A percentile compares a stretch with the other conserved stretches of the same genome.
These are phyloP conservation scores for Xylaria castorea DNA, from an alignment of 495 filamentous ascomycete species.

Conservation along the genomic window DNA sequence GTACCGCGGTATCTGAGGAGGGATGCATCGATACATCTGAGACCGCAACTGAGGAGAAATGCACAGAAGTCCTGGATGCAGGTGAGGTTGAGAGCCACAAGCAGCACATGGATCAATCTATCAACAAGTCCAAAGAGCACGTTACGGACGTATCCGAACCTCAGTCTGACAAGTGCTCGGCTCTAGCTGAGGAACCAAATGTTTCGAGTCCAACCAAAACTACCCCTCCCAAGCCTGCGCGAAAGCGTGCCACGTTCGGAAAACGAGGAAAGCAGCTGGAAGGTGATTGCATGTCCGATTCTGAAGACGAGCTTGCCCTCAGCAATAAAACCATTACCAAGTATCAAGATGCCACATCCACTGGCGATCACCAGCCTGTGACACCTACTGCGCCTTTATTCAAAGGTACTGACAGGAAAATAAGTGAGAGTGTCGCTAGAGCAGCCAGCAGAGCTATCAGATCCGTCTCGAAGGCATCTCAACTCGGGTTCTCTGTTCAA, in stretches of 20 bases:
- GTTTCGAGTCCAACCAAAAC: slow-evolving; percentile 29
- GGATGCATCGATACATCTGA: slow-evolving; percentile 45
- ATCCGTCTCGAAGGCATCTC: slow-evolving; percentile 35
- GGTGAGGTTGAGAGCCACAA: neutral
- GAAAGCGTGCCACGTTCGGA: slow-evolving; percentile 40
- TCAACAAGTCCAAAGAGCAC: neutral
- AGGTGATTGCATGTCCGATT: slow-evolving; percentile 52
- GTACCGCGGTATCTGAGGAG: slow-evolving; percentile 19
- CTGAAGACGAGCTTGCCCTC: slow-evolving; percentile 60
- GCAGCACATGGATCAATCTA: neutral
- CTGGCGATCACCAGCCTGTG: slow-evolving; percentile 37
- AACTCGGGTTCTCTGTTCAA: slow-evolving; percentile 63
- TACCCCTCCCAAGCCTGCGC: slow-evolving; percentile 43
- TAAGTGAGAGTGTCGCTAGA: slow-evolving; percentile 34
- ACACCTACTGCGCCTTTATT: slow-evolving; percentile 44
- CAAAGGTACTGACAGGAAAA: slow-evolving; percentile 35
- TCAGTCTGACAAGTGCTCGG: slow-evolving; percentile 36
- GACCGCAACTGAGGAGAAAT: slow-evolving; percentile 17
- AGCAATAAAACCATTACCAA: slow-evolving; percentile 30
- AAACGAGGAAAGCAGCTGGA: slow-evolving; percentile 48
- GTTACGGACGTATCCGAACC: neutral
- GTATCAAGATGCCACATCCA: slow-evolving; percentile 33
- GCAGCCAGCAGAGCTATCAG: slow-evolving; percentile 38
- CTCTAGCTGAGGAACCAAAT: slow-evolving; percentile 27
- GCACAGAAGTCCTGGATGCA: neutral